phyloP scores from a whole-genome alignment of 495 filamentous ascomycete species.

The Penicillium cinerascens region DNA sequence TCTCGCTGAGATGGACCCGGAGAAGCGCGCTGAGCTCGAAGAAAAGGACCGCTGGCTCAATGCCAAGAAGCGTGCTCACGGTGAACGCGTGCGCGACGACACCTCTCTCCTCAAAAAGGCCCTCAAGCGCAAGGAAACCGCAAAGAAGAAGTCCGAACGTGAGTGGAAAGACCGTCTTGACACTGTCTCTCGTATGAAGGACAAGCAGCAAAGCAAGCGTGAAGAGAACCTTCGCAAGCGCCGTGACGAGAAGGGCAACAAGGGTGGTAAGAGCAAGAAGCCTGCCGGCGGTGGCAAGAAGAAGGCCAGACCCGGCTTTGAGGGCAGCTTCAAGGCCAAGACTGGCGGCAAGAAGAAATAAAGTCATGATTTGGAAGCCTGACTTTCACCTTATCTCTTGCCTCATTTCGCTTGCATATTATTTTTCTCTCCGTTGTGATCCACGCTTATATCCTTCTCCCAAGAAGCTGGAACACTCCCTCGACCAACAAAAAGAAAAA shows the following conservation, averaged over 20 bases:
- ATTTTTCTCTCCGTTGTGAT: slow-evolving; percentile 22
- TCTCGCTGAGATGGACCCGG: slow-evolving; percentile 63
- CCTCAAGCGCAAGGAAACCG: slow-evolving; percentile 83
- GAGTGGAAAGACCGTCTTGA: slow-evolving; percentile 85
- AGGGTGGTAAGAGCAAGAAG: slow-evolving; percentile 61
- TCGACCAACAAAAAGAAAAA: slow-evolving; percentile 27
- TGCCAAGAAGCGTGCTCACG: slow-evolving; percentile 81
- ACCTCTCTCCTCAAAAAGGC: slow-evolving; percentile 89
- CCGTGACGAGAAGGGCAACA: slow-evolving; percentile 66
- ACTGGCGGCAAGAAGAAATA: slow-evolving; percentile 45
- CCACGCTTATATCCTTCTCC: slow-evolving; percentile 15
- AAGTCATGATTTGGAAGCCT: slow-evolving; percentile 7
- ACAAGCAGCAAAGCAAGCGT: slow-evolving; percentile 78
- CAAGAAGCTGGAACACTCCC: slow-evolving; percentile 11
- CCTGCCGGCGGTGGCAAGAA: slow-evolving; percentile 52
- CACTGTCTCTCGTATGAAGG: slow-evolving; percentile 69
- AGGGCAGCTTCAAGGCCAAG: slow-evolving; percentile 78
- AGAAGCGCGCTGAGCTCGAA: slow-evolving; percentile 77
- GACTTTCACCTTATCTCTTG: slow-evolving; percentile 34
- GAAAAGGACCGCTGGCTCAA: slow-evolving; percentile 95
- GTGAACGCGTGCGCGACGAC: slow-evolving; percentile 87
- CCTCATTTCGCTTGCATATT: slow-evolving; percentile 23
- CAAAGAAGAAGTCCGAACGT: slow-evolving; percentile 83
- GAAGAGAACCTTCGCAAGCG: slow-evolving; percentile 85
- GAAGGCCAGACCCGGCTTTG: slow-evolving; percentile 76